A percentile compares a stretch with the other conserved stretches of the same genome.
phyloP scores from a whole-genome alignment of 148 eudicot genomes.

The Salicornia ramosissima region DNA sequence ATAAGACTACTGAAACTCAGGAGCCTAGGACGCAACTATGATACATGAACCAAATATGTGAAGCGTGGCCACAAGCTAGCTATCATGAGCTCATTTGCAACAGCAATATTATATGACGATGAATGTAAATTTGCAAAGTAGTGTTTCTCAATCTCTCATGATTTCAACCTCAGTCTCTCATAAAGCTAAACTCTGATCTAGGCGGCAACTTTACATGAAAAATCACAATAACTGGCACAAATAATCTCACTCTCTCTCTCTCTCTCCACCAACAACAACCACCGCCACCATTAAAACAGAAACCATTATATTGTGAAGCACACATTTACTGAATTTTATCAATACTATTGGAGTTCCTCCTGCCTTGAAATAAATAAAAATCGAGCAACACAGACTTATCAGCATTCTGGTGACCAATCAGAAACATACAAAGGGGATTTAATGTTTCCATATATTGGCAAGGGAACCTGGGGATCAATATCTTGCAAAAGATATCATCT shows the following conservation, averaged over 20 bases:
- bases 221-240: neutral
- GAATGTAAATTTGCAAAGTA: neutral
- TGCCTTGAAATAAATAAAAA: neutral
- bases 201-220: neutral
- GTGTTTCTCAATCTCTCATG: neutral
- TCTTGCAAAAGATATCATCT: neutral
- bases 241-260: no score
- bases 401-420: no score
- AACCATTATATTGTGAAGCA: neutral
- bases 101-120: neutral
- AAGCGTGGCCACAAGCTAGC: neutral
- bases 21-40: neutral
- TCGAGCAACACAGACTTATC: no score
- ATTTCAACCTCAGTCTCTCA: neutral
- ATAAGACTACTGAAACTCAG: neutral
- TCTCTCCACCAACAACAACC: no score
- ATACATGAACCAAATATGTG: neutral
- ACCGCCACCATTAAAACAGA: neutral
- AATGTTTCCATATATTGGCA: neutral
- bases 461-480: neutral
- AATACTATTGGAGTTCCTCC: neutral
- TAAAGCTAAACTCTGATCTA: no score
- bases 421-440: neutral
- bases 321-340: neutral
- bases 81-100: neutral